Evolutionary conservation across 495 filamentous ascomycete species (phyloP).

Genomic region (Pyrenopolyporus hunteri): DNA sequence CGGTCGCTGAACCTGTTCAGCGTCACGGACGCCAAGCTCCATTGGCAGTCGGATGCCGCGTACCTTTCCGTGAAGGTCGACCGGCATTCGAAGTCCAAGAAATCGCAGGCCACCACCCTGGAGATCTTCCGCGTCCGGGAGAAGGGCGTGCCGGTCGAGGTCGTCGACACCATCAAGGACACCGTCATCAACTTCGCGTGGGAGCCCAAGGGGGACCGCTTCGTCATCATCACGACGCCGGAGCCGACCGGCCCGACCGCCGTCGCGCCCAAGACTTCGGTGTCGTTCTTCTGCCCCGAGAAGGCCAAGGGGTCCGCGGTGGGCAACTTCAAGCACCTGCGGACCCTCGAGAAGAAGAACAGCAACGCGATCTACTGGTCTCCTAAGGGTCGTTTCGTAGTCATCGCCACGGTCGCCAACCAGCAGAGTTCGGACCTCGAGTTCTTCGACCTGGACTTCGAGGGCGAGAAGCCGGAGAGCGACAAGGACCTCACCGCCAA

Average conservation of each 20-base stretch:
- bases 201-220: conserved; percentile 96
- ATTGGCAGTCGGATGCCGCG: conserved; percentile 92
- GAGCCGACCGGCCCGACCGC: conserved; percentile 78
- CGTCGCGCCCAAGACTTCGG: conserved; percentile 89
- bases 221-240: conserved; percentile 94
- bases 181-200: conserved; percentile 99
- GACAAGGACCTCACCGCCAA: conserved; percentile 96
- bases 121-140: conserved; percentile 97
- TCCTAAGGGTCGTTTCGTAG: conserved; percentile 92
- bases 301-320: conserved; percentile 77
- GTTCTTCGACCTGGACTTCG: conserved; percentile 97
- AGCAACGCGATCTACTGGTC: conserved; percentile 99
- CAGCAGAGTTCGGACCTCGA: conserved; percentile 93
- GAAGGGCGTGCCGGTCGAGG: conserved; percentile 97
- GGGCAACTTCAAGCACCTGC: conserved; percentile 94
- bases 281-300: conserved; percentile 95
- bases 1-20: conserved; percentile 96
- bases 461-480: conserved; percentile 89
- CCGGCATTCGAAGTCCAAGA: conserved; percentile 98
- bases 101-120: conserved; percentile 92
- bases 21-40: conserved; percentile 93
- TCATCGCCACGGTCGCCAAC: conserved; percentile 89
- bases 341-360: conserved; percentile 96
- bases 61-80: conserved; percentile 99
- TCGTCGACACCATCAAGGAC: conserved; percentile 95